Evolutionary conservation across 805 yeast species (phyloP), one percentile per base, ranked within the genome.

Genomic region (Cyberlindnera euphorbiiphila): DNA sequence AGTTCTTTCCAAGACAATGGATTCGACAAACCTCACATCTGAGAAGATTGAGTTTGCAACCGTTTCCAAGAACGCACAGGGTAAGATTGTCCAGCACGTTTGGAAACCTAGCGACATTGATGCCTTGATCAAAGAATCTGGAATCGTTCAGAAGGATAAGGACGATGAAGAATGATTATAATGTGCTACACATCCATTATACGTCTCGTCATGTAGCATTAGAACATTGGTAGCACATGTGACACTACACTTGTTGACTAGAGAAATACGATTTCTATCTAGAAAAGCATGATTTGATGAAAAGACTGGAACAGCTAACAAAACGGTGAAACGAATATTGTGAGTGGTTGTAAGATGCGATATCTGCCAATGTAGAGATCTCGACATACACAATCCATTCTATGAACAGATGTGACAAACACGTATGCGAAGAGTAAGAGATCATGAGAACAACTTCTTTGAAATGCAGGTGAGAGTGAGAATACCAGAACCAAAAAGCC

Each of bases 41-140:
- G 96, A 89, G 42, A 91, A 91, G 66, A 72, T 93, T 51, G 98
- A 93, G 67, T 83, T 93, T 59, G 89, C 97, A 26, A 88, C 97
- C 5, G 75, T 84, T 44, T 71, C 72, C 42, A 57, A 67, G 54
- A 62, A 60, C 36, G 59, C 67, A 25, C 61, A 59, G 23, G 84
- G 79, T 25, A 66, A 76, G 39, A 66, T 84, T 21, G 58, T 69
- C 37, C 82, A 81, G 53, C 80, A 77, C 59, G 77, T 93, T 49
- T 93, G 91, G 89, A 74, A 66, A 42, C 94, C 89, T 15, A 61
- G 66, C 5, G 93, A 88, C 47, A 80, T 93, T 46, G 89, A 86
- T 47, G 66, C 60, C 34, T 67, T 91, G 56, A 72, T 93, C 54
- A 78, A 78, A 54, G 79, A 76, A 46, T 64, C 80, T 28, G 95